Conservation (phyloP, 768 basidiomycete genomes). For the Tulasnella calospora region DNA sequence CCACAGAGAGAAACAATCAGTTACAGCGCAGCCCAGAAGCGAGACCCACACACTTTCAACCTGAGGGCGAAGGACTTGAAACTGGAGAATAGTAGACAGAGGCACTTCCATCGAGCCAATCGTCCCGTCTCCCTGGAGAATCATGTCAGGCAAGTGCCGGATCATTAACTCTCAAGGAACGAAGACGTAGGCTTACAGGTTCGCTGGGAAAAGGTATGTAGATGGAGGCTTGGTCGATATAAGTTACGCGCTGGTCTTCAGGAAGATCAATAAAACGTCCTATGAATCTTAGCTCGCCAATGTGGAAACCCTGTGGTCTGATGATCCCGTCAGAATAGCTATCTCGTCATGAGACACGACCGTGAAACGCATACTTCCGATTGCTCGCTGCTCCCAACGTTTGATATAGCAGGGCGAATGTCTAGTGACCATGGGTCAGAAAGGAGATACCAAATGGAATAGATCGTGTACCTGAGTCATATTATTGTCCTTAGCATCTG, state of each 20-base stretch:
- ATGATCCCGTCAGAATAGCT: neutral
- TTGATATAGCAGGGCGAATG: neutral
- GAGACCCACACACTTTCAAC: neutral
- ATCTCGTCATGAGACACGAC: neutral
- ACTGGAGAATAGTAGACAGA: neutral
- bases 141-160: neutral
- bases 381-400: neutral
- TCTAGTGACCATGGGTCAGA: neutral
- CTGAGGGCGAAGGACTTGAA: neutral
- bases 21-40: neutral
- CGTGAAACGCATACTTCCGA: neutral
- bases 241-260: neutral
- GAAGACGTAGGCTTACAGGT: neutral
- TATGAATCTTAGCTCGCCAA: neutral
- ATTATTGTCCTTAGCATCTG: neutral
- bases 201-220: neutral
- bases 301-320: neutral
- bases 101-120: neutral
- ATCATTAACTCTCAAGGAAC: neutral
- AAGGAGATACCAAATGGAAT: too few relatives aligned
- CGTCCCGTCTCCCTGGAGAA: neutral
- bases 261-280: neutral
- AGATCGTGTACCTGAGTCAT: neutral
- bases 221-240: neutral
- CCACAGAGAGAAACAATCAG: neutral